Evolutionary conservation across 2,329 filamentous ascomycete genomes (phyloP), one percentile per base, ranked within the genome.

Genomic region (Waltergamsia citrina): DNA sequence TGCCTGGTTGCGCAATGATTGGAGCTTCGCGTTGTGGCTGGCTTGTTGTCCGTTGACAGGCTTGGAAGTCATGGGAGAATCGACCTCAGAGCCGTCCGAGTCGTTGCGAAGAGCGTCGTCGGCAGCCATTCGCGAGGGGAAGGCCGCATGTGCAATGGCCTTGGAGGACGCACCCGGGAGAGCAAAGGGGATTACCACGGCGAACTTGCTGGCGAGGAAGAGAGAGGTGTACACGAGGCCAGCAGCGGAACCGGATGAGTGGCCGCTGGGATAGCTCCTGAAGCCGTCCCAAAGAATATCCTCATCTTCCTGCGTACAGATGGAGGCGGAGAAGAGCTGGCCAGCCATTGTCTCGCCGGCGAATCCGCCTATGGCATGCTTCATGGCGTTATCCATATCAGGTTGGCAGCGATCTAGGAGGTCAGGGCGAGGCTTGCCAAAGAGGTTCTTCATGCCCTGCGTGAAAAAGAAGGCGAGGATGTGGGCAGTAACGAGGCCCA

Each of bases 181-280:
- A 8, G 84, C 70, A 53, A 80, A 84, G 2, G 84, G 83, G 21
- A 86, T 69, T 8, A 74, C 79, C 41, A 88, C 77, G 38, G 77
- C 72, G 48, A 90, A 83, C 54, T 88, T 90, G 57, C 79, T 83
- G 43, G 84, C 85, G 16, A 96, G 70, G 66, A 87, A 95, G 33
- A 96, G 74, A 2, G 82, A 82, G 12, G 94, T 71, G 54, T 95
- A 94, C 34, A 87, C 74, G 34, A 95, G 63, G 1, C 88, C 88
- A 9, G 81, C 79, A 45, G 85, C 85, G 5, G 83, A 72, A 40
- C 81, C 78, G 26, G 80, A 86, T 6, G 62, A 50, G 47, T 65
- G 62, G n/a, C 62, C 62, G 35, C 59, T 63, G 23, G 62, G 62
- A 30, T 87, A 95, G 47, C 82, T 88, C 29, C 83, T 73, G 60